phyloP scores from a whole-genome alignment of 352 stramenopile species.

The Phytopythium sindhum region DNA sequence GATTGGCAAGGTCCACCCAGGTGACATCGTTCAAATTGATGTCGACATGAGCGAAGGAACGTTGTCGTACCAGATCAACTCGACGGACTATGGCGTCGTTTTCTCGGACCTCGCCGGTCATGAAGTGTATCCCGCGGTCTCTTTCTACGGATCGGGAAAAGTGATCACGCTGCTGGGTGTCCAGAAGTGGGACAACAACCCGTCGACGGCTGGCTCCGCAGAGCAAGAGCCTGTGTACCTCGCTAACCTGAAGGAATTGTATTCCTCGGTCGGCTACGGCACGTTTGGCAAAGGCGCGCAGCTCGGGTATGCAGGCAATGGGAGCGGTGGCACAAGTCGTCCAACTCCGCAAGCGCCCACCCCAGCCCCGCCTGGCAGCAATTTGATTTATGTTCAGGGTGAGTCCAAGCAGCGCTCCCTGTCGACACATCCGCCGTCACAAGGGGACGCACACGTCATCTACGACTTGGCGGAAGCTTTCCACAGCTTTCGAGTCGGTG shows the following conservation, averaged over 20 bases:
- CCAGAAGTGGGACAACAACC: constrained; percentile 66
- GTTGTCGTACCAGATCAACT: constrained; percentile 88
- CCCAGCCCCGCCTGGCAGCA: constrained; percentile 13
- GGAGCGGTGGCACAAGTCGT: background rate
- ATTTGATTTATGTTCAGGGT: constrained; percentile 51
- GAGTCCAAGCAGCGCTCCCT: constrained; percentile 72
- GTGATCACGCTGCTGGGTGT: constrained; percentile 78
- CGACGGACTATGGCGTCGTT: constrained; percentile 82
- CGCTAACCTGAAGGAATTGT: constrained; percentile 75
- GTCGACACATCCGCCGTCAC: constrained; percentile 70
- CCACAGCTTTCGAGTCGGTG: constrained; percentile 40
- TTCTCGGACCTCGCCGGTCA: constrained; percentile 81
- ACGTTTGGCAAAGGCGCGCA: constrained; percentile 72
- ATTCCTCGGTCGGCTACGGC: constrained; percentile 76
- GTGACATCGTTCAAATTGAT: constrained; percentile 85
- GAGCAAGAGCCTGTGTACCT: constrained; percentile 68
- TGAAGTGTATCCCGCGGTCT: constrained; percentile 85
- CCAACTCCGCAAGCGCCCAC: background rate
- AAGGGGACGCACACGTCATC: constrained; percentile 74
- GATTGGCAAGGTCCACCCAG: constrained; percentile 87
- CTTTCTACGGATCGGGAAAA: constrained; percentile 88
- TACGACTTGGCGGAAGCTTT: constrained; percentile 76
- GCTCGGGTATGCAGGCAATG: constrained; percentile 64
- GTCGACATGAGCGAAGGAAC: constrained; percentile 88
- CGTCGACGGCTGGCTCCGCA: constrained; percentile 8